Evolutionary conservation across 2,329 filamentous ascomycete species (phyloP).

Genomic region (Alternaria solani): DNA sequence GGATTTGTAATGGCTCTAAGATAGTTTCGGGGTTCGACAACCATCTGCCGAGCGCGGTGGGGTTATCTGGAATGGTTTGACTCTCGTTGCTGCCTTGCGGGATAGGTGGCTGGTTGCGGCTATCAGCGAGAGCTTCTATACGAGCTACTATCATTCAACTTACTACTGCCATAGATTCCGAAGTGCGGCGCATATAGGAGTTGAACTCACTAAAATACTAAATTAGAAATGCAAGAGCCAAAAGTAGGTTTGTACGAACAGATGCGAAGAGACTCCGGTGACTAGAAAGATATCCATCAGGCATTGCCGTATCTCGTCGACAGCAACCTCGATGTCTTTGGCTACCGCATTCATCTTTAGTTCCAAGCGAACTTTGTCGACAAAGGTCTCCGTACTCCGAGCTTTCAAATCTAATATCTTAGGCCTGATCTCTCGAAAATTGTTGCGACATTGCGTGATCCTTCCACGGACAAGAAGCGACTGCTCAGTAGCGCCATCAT

Average conservation of each 20-base stretch:
- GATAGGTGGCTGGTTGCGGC: not conserved
- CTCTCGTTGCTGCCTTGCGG: constrained; percentile 1
- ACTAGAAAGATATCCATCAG: constrained; percentile 5
- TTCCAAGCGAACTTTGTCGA: constrained; percentile 19
- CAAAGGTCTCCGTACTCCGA: constrained; percentile 13
- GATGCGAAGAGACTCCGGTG: not conserved
- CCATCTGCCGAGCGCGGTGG: not conserved
- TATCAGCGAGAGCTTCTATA: not conserved
- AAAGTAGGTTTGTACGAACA: not conserved
- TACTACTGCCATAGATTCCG: not conserved
- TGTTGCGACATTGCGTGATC: constrained; percentile 10
- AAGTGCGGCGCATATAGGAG: not conserved
- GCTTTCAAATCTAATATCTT: constrained; percentile 15
- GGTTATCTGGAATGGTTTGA: not conserved
- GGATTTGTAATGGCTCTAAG: constrained; percentile 2
- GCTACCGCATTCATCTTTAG: constrained; percentile 14
- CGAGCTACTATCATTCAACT: not conserved
- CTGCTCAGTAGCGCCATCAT: constrained; percentile 3
- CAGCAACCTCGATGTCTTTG: constrained; percentile 20
- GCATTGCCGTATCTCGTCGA: constrained; percentile 19
- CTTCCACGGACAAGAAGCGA: constrained; percentile 12
- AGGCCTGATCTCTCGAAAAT: constrained; percentile 14
- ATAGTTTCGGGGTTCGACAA: constrained; percentile 20
- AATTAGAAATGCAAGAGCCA: not conserved
- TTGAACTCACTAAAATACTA: not conserved